Evolutionary conservation across 2,329 filamentous ascomycete genomes (phyloP).

Genomic region (Cladophialophora exuberans): DNA sequence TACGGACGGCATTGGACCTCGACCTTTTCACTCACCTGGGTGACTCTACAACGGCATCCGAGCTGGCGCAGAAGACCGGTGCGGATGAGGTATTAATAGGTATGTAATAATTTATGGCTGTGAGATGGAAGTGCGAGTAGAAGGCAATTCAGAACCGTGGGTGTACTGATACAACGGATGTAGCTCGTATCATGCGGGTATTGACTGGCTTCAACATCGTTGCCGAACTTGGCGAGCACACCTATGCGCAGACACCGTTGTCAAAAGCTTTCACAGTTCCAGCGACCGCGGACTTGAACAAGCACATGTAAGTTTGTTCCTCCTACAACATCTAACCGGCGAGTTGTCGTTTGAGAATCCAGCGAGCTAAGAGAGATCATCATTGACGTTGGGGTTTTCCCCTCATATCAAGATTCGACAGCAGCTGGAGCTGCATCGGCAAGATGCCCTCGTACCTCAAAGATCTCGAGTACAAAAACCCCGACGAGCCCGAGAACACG

Average conservation of each 20-base stretch:
- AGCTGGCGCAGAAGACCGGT: conserved; percentile 36
- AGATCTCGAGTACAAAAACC: conserved; percentile 19
- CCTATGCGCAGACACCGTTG: conserved; percentile 9
- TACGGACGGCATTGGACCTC: conserved; percentile 15
- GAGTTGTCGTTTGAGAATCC: background rate
- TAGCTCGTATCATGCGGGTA: conserved; percentile 18
- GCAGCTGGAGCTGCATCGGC: conserved; percentile 15
- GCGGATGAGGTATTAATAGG: conserved; percentile 39
- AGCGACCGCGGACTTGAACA: conserved; percentile 12
- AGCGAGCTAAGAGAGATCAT: background rate
- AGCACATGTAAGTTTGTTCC: conserved; percentile 15
- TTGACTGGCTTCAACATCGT: conserved; percentile 17
- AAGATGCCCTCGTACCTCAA: conserved; percentile 19
- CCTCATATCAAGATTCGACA: conserved; percentile 16
- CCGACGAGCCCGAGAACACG: conserved; percentile 16
- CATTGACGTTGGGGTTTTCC: background rate
- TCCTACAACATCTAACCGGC: background rate
- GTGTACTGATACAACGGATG: background rate
- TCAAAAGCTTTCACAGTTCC: conserved; percentile 11
- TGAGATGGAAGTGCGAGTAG: background rate
- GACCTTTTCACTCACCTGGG: conserved; percentile 15
- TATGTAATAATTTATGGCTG: conserved; percentile 14
- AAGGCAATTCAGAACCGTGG: background rate
- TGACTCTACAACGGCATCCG: conserved; percentile 31
- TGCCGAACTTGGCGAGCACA: conserved; percentile 11